Evolutionary conservation across 345 rosid species (phyloP).

Genomic region (Arabis hirsuta): DNA sequence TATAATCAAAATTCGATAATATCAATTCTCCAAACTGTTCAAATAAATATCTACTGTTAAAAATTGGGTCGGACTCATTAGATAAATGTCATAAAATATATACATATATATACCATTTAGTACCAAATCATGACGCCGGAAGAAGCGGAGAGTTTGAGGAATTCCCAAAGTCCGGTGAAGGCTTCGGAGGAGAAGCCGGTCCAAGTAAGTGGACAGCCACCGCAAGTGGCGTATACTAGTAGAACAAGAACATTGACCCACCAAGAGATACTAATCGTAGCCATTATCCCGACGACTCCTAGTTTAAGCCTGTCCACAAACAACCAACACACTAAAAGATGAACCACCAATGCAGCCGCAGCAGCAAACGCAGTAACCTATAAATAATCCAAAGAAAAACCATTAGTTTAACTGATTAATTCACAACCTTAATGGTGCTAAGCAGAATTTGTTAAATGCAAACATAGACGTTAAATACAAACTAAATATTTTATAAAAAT

Average conservation of each 20-base stretch:
- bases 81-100: neutral
- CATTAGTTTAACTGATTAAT: too few relatives aligned
- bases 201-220: slow-evolving; percentile 72
- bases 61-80: neutral
- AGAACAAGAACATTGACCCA: slow-evolving; percentile 54
- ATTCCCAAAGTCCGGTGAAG: slow-evolving; percentile 64
- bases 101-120: too few relatives aligned
- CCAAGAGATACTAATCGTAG: slow-evolving; percentile 63
- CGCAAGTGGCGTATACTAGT: slow-evolving; percentile 39
- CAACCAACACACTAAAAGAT: slow-evolving; percentile 56
- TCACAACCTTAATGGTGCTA: too few relatives aligned
- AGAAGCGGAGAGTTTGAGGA: slow-evolving; percentile 61
- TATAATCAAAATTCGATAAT: slow-evolving; percentile 69
- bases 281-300: slow-evolving; percentile 57
- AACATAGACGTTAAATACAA: too few relatives aligned
- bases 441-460: too few relatives aligned
- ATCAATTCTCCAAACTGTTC: slow-evolving; percentile 91
- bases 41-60: neutral
- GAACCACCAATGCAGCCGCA: slow-evolving; percentile 46
- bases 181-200: slow-evolving; percentile 62
- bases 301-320: slow-evolving; percentile 49
- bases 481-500: too few relatives aligned
- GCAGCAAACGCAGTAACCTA: slow-evolving; percentile 53
- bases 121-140: slow-evolving; percentile 85
- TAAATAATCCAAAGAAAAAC: neutral